Base-by-base conservation (phyloP, 805 yeast genomes). In the Wickerhamiella cacticola region DNA sequence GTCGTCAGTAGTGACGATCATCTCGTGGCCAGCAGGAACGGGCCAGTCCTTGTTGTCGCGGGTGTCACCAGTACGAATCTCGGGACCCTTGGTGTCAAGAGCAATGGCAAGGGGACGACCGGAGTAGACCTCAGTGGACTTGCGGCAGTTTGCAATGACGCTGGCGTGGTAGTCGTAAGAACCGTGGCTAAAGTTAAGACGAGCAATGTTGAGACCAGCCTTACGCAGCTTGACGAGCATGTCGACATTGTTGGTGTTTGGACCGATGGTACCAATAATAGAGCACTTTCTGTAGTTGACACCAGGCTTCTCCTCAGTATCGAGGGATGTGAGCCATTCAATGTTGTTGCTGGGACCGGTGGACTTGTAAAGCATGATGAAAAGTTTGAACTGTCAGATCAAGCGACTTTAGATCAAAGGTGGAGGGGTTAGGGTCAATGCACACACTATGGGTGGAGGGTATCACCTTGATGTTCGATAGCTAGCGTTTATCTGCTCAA, bases 181-280 rank as follows among this genome's bases (percentile, higher is more conserved):
- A 62, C 98, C 98, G 74, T 92, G 98, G 57, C 96, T 85, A 74
- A 92, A 92, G 81, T 92, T 92, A 96, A 92, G 87, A 68, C 98
- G 83, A 48, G 86, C 97, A 66, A 92, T 85, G 79, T 89, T 92
- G 60, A 92, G 76, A 65, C 98, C 98, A 54, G 96, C 96, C 71
- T 86, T 84, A 76, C 98, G 82, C 65, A 92, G 77, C 66, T 78
- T 76, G 61, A 80, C 85, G 63, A 92, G 71, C 58, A 76, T 74
- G 65, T 88, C 96, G 57, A 81, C 88, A 60, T 73, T 68, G 79
- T 92, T 92, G 70, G 97, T 85, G 74, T 86, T 87, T 64, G 98
- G 98, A 62, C 98, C 98, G 69, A 92, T 92, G 59, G 98, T 92
- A 68, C 97, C 96, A 64, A 92, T 88, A 71, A 92, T 92, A 55